A percentile compares a stretch with the other conserved stretches of the same genome.
Evolutionary conservation across 805 yeast species (phyloP).

Genomic region (Ogataea pignaliae): DNA sequence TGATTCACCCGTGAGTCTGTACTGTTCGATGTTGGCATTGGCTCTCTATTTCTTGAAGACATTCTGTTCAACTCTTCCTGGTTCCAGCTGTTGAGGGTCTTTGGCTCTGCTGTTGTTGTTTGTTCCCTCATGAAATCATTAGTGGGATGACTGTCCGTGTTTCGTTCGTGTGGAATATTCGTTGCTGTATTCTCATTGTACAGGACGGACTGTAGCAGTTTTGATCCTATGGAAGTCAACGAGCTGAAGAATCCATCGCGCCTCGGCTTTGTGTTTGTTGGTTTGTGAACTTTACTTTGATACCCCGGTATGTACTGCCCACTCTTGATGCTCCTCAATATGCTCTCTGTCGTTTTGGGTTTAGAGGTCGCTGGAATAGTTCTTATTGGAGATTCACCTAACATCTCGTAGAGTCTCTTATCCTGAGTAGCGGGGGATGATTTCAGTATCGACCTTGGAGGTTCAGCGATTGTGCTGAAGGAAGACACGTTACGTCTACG

Average conservation of each 20-base stretch:
- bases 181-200: slow-evolving; percentile 20
- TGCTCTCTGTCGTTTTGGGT: slow-evolving; percentile 13
- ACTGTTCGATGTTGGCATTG: not conserved
- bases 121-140: too few relatives aligned
- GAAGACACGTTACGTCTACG: not conserved
- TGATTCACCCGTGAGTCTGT: not conserved
- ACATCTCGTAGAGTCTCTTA: slow-evolving; percentile 21
- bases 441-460: slow-evolving; percentile 13
- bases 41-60: not conserved
- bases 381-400: slow-evolving; percentile 27
- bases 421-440: slow-evolving; percentile 3
- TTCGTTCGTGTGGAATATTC: not conserved
- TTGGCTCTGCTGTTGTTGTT: too few relatives aligned
- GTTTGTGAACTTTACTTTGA: slow-evolving; percentile 1
- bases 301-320: slow-evolving; percentile 8
- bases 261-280: not conserved
- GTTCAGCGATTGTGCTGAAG: slow-evolving; percentile 3
- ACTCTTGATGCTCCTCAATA: slow-evolving; percentile 15
- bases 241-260: slow-evolving; percentile 23
- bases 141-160: too few relatives aligned
- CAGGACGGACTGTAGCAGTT: slow-evolving; percentile 23
- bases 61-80: slow-evolving; percentile 3
- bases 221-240: slow-evolving; percentile 25
- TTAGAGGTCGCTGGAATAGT: slow-evolving; percentile 10
- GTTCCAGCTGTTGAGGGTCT: slow-evolving; percentile 1